These are phyloP conservation scores for Verticillium klebahnii DNA, from an alignment of 2,329 filamentous ascomycete genomes.

Conservation along the genomic window DNA sequence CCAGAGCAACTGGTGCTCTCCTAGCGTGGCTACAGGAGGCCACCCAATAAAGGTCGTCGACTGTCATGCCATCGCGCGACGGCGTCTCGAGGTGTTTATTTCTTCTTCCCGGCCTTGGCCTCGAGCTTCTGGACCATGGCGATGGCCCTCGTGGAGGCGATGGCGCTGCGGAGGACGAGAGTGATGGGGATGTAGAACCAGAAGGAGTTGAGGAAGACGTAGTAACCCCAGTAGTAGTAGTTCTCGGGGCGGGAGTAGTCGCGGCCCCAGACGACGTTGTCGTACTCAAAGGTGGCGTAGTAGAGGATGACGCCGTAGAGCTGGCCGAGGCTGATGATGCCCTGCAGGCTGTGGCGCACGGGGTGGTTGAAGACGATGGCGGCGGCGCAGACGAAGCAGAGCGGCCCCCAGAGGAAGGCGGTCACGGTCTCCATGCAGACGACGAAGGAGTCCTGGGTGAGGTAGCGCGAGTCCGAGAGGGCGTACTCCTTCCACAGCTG, in stretches of 20 bases:
- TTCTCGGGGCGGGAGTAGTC: conserved; percentile 46
- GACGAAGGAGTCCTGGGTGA: conserved; percentile 47
- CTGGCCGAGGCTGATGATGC: conserved; percentile 40
- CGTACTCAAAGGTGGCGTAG: conserved; percentile 41
- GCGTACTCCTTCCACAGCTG: conserved; percentile 57
- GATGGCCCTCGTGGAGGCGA: conserved; percentile 20
- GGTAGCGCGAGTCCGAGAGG: conserved; percentile 51
- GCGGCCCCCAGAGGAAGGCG: conserved; percentile 47
- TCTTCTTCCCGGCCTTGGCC: conserved; percentile 1
- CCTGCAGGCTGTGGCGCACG: conserved; percentile 43
- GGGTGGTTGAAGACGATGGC: conserved; percentile 38
- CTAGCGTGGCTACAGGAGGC: too few species aligned
- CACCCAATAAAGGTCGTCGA: too few species aligned
- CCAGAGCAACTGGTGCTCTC: too few species aligned
- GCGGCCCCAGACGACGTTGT: conserved; percentile 30
- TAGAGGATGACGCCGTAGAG: conserved; percentile 50
- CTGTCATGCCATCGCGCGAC: too few species aligned
- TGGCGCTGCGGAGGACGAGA: conserved; percentile 24
- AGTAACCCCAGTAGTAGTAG: conserved; percentile 50
- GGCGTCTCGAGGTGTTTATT: not conserved
- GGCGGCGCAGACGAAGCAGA: conserved; percentile 43
- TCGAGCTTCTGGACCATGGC: conserved; percentile 16
- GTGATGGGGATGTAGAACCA: conserved; percentile 46
- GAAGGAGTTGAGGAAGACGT: conserved; percentile 44
- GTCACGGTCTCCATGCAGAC: conserved; percentile 53